Evolutionary conservation across 2,329 filamentous ascomycete species (phyloP), one percentile per base, ranked within the genome.

Genomic region (Pochonia chlamydosporia): DNA sequence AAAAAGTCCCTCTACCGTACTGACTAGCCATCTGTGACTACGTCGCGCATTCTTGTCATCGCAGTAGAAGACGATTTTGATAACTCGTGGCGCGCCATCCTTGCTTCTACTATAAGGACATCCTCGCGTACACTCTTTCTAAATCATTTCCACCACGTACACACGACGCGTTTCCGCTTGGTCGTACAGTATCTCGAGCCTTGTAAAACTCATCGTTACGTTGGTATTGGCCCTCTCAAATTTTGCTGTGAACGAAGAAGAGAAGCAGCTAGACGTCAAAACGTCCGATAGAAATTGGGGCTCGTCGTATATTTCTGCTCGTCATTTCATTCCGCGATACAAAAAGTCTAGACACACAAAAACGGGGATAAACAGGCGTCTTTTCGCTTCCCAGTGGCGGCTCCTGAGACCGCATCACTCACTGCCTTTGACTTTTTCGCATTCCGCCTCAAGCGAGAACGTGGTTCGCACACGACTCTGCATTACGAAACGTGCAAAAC

Each of bases 1-100:
- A 36, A 43, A n/a, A 44, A 3, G 23, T 14, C 18, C 25, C 24
- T 30, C 20, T 42, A 16, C 28, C 37, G 21, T 35, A 36, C 39
- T 47, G 40, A 44, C 26, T 28, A 46, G 47, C 28, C 44, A 18
- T 44, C 37, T 46, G 54, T 55, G 52, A 55, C 44, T 37, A 36
- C 40, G 36, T 49, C 52, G 46, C 49, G 47, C 50, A 26, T 37
- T 43, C 43, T 52, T 47, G 40, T 46, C 49, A 44, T 46, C 47
- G 48, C 49, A 56, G 54, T 56, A 56, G 52, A 55, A 53, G 52
- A 52, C 31, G 45, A 42, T 42, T 37, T 47, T 47, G 47, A 43
- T 44, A 42, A 45, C 16, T 25, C 40, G 47, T 50, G 39, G 44
- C 49, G 46, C 52, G 33, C 48, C 43, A 41, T 30, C 26, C 43